Percentiles rank a stretch among this genome's conserved stretches.
Conservation (phyloP, 2,329 filamentous ascomycete genomes). For the Fusarium sp. region DNA sequence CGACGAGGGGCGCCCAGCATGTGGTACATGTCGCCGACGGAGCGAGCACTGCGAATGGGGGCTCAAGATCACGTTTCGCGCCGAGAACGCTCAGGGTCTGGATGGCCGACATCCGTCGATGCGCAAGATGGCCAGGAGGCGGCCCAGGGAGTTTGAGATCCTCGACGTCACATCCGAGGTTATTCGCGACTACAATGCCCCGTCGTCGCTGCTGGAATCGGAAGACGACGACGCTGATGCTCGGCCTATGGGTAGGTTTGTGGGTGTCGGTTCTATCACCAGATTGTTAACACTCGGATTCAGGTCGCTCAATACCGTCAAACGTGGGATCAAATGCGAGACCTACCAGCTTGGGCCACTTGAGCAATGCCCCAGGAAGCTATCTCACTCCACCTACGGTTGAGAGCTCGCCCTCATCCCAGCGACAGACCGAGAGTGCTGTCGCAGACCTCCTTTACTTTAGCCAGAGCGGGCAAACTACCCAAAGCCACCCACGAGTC, state of each 20-base stretch:
- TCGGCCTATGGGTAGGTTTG: conserved; percentile 12
- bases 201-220: conserved; percentile 34
- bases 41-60: conserved; percentile 53
- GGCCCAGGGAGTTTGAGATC: conserved; percentile 50
- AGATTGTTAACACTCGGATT: background rate
- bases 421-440: conserved; percentile 50
- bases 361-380: conserved; percentile 8
- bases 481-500: conserved; percentile 4
- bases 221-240: conserved; percentile 26
- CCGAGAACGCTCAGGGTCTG: conserved; percentile 52
- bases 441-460: conserved; percentile 52
- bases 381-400: conserved; percentile 11
- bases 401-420: conserved; percentile 35
- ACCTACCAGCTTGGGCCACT: background rate
- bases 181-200: conserved; percentile 51
- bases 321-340: background rate
- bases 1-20: conserved; percentile 51
- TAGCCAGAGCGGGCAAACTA: conserved; percentile 46
- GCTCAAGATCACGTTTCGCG: conserved; percentile 52
- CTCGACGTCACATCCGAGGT: conserved; percentile 52
- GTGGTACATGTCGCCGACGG: conserved; percentile 49
- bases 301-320: background rate
- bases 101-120: conserved; percentile 50
- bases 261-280: rapidly evolving
- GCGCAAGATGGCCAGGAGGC: conserved; percentile 43